phyloP scores from a whole-genome alignment of 495 filamentous ascomycete species.

The Immersiella caudata region DNA sequence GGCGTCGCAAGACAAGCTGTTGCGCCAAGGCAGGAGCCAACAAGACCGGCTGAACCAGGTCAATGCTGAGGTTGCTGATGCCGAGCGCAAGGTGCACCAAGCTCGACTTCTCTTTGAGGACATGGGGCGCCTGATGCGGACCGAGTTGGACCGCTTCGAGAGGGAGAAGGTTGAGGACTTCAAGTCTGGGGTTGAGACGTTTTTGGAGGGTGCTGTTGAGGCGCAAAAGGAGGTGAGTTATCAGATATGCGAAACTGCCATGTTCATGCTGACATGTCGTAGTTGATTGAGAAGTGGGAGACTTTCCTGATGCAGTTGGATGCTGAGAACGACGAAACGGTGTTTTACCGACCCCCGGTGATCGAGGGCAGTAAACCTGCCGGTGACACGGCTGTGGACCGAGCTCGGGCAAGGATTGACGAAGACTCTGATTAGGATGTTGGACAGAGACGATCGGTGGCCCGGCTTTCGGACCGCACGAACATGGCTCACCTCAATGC shows the following conservation, averaged over 20 bases:
- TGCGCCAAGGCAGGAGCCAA: conserved; percentile 90
- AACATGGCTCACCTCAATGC: background rate
- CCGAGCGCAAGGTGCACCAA: conserved; percentile 91
- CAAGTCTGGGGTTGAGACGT: conserved; percentile 96
- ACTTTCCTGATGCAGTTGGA: conserved; percentile 95
- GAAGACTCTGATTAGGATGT: conserved; percentile 53
- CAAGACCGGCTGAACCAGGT: conserved; percentile 92
- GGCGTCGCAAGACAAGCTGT: conserved; percentile 83
- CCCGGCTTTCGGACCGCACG: conserved; percentile 16
- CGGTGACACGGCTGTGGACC: conserved; percentile 53
- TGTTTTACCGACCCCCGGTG: conserved; percentile 69
- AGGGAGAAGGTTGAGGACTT: conserved; percentile 99
- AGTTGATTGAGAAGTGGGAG: conserved; percentile 99
- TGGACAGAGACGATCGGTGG: conserved; percentile 16
- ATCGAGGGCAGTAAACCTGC: conserved; percentile 47
- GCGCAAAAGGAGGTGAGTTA: conserved; percentile 94
- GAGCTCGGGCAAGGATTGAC: conserved; percentile 53
- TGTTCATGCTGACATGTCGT: conserved; percentile 5
- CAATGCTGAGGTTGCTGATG: conserved; percentile 87
- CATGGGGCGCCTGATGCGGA: conserved; percentile 91
- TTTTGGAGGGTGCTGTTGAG: conserved; percentile 92
- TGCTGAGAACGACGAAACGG: conserved; percentile 83
- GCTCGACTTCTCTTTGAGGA: conserved; percentile 90
- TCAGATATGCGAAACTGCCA: too few relatives aligned
- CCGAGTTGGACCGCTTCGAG: conserved; percentile 91